Base-by-base conservation (phyloP, 768 basidiomycete genomes). In the Leucocoprinus sp. region DNA sequence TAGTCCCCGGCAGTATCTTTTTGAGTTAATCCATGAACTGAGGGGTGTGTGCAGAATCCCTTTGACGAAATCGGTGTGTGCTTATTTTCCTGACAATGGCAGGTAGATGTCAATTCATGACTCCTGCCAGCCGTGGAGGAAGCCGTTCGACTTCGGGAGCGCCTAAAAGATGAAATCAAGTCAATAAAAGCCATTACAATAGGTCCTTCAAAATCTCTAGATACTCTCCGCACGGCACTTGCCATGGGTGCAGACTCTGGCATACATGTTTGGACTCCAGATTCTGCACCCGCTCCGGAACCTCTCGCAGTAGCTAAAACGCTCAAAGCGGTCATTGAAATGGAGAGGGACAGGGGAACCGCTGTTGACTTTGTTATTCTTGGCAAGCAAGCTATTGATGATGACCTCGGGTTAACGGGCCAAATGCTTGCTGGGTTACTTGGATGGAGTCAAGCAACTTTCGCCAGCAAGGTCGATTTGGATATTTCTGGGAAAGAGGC, bases 361-460 rank as follows among this genome's bases (percentile, higher is more conserved):
- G 71, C 67, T 28, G 74, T 88, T 7, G 95, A 98, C 56, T 54
- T 98, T 45, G 86, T 99, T 29, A 93, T 99, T 44, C 72, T 97
- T 66, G 96, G 96, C 2, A 99, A 99, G 67, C 96, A 99, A 64
- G 84, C 95, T 11, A 99, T 99, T 54, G 96, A 99, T 66, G 93
- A 95, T 55, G 96, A 99, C 61, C 74, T 89, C 5, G 88, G 90
- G 4, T 84, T 93, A 68, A 97, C 95, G 9, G 95, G 95, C 0
- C 93, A 96, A 62, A 97, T 98, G 90, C 74, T 98, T 21, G 93
- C 93, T 14, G 95, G 92, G 1, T 67, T 98, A 57, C 64, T 97
- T 56, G 82, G 80, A 14, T 96, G 93, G 87, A 76, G 84, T 8
- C 95, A 98, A 66, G 96, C 90, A 33, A 93, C 91, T 52, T 98